Evolutionary conservation across 352 stramenopile species (phyloP), one percentile per base, ranked within the genome.

Genomic region (Phytophthora niederhauseri): DNA sequence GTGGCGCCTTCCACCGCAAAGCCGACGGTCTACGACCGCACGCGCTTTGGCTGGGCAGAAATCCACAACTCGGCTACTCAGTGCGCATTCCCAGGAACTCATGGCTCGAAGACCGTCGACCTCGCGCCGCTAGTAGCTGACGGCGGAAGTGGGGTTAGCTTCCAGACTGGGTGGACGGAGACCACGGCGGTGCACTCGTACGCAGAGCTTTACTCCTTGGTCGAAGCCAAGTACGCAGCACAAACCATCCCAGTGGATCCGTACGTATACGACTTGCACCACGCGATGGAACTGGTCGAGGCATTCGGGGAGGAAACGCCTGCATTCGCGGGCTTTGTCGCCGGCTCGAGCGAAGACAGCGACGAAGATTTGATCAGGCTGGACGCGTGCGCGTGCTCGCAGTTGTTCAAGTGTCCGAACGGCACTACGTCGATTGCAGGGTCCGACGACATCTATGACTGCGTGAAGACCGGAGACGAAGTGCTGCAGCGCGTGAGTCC

Each of bases 341-440:
- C 70, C 2, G 72, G 59, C 4, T 76, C 70, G 7, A 68, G 61
- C 12, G 54, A 81, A 15, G 53, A 57, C 6, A 67, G 53, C 4
- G 66, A 78, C 2, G 26, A 64, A 2, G 49, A 91, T 19, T 66
- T 89, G 2, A 70, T 92, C n/a, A 78, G 95, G 12, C 70, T 98
- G 2, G 95, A 99, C 66, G 88, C 97, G 17, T 99, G 97, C 66
- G 85, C 96, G 34, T 99, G 97, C 63, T 82, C 97, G 59, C 77
- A 93, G 34, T 77, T 98, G 53, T 80, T 98, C 53, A 92, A 97
- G 60, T 99, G 97, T 68, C 97, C 97, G 4, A 98, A 99, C 66
- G 97, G 92, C 48, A 99, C 97, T 4, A 87, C 69, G 2, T 92
- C 84, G 0, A 53, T 64, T 6, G 58, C 77, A 30, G 90, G 91